Conservation (phyloP, 2,329 filamentous ascomycete genomes). For the Calonectria leucothoes region DNA sequence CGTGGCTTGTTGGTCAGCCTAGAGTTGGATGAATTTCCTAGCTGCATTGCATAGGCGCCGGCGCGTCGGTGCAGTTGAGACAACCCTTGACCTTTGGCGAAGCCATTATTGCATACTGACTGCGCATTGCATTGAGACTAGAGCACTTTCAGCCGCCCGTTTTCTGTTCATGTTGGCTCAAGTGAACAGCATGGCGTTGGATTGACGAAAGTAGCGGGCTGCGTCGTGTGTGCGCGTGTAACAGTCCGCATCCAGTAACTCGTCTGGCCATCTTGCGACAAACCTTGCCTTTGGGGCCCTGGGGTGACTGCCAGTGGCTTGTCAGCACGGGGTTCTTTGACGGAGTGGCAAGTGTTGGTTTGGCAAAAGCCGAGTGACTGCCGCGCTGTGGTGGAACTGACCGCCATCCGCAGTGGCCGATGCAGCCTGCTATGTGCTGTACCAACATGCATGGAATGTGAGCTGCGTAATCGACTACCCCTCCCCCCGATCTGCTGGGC, state of each 20-base stretch:
- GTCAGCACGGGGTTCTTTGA: neutral
- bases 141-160: slow-evolving; percentile 26
- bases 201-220: slow-evolving; percentile 22
- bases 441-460: neutral
- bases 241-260: slow-evolving; percentile 27
- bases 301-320: neutral
- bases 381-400: neutral
- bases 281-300: slow-evolving; percentile 11
- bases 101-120: slow-evolving; percentile 31
- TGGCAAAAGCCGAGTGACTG: neutral
- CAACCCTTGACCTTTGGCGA: slow-evolving; percentile 25
- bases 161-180: slow-evolving; percentile 26
- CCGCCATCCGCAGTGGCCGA: neutral
- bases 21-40: slow-evolving; percentile 15
- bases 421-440: neutral
- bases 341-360: neutral
- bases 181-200: slow-evolving; percentile 25
- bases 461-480: slow-evolving; percentile 6
- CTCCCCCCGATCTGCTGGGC: neutral
- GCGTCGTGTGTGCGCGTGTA: slow-evolving; percentile 29
- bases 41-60: slow-evolving; percentile 42
- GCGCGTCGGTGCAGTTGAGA: slow-evolving; percentile 24
- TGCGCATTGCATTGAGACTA: slow-evolving; percentile 26
- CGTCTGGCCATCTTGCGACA: slow-evolving; percentile 27
- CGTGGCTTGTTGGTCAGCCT: slow-evolving; percentile 6